Base-by-base conservation (phyloP, 106 monocot genomes). In the Dioscorea zingiberensis region DNA sequence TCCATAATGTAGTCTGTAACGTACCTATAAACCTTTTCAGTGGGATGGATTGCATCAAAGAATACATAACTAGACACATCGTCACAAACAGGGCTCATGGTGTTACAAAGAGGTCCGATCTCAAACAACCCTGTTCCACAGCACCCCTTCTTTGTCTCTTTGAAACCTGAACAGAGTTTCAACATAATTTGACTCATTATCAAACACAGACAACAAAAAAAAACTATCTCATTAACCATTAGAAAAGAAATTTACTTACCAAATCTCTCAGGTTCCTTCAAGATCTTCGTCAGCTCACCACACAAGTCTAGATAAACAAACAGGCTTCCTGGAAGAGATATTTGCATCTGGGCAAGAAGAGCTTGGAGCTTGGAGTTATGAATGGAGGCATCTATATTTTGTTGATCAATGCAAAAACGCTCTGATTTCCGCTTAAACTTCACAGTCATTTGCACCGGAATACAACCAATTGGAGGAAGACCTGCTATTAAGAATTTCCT, bases 111-210 rank as follows among this genome's bases (percentile, higher is more conserved):
- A 2, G 73, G 77, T 11, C 76, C 81, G 12, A 77, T 70, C 59
- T 81, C 81, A 46, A 62, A 44, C n/a, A 68, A 54, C 25, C 81
- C 81, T 29, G 77, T 77, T n/a, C 76, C 81, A 68, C 81, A 81
- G 44, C 81, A 81, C 24, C 81, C 81, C 55, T 53, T 72, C 4
- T 26, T 77, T 3, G 73, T 77, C 77, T 77, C 81, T 60, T 38
- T 49, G 69, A 81, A 81, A 24, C 81, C 81, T 81, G 63, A 47
- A 51, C 7, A 59, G 11, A 28, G 32, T 21, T 38, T 38, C 38
- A 38, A n/a, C n/a, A n/a, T n/a, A n/a, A n/a, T 38, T 38, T 10
- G 10, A 38, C 38, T 38, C 38, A 38, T 38, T 10, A 38, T 38
- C n/a, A n/a, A n/a, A n/a, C n/a, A n/a, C n/a, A n/a, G n/a, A n/a